Evolutionary conservation across 345 rosid genomes (phyloP).

Genomic region (Salix viminalis): DNA sequence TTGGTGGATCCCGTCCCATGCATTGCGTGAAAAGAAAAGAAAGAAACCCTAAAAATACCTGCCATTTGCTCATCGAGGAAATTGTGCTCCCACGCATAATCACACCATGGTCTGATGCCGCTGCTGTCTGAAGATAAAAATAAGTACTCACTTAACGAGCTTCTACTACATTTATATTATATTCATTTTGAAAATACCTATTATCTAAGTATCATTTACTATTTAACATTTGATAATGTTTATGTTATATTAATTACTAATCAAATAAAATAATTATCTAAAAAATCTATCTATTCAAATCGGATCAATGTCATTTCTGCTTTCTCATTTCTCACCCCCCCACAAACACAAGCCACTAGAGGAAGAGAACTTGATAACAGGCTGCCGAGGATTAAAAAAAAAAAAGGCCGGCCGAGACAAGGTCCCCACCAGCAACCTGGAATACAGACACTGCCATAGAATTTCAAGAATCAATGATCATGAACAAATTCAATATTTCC

Average conservation of each 20-base stretch:
- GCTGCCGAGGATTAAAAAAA: slow-evolving; percentile 21
- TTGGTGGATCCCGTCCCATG: not conserved
- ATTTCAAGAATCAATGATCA: slow-evolving; percentile 22
- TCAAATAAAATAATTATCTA: too few species aligned
- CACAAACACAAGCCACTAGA: not conserved
- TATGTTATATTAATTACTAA: too few species aligned
- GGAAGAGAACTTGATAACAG: slow-evolving; percentile 19
- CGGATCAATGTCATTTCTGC: not conserved
- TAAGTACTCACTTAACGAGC: too few species aligned
- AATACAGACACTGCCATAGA: slow-evolving; percentile 7
- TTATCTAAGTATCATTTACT: too few species aligned
- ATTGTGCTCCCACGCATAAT: not conserved
- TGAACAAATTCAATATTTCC: not conserved
- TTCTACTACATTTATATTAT: too few species aligned
- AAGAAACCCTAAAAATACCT: not conserved
- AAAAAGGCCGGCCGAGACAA: not conserved
- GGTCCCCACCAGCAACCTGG: slow-evolving; percentile 22
- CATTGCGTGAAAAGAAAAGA: too few species aligned
- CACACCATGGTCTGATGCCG: not conserved
- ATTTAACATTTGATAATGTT: too few species aligned
- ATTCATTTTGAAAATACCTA: too few species aligned
- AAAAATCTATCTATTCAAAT: too few species aligned
- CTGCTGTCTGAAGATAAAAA: too few species aligned
- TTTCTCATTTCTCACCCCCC: too few species aligned
- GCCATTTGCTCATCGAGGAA: not conserved